Evolutionary conservation across 495 filamentous ascomycete species (phyloP).

Genomic region (Daldinia childiae): DNA sequence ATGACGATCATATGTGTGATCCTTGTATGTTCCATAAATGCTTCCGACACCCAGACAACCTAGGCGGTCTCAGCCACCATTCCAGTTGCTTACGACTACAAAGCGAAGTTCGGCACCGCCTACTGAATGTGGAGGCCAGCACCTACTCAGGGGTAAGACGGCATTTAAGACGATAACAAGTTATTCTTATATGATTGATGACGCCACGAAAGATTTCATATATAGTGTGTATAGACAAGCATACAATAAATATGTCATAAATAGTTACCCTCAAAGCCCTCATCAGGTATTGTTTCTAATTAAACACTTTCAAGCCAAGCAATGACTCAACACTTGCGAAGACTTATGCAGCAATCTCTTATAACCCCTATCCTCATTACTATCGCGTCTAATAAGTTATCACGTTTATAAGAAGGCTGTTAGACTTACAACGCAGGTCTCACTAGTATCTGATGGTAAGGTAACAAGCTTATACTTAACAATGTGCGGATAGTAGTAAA

Average conservation of each 20-base stretch:
- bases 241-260: neutral
- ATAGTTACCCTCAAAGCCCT: too few relatives aligned
- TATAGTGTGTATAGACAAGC: neutral
- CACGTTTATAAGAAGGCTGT: neutral
- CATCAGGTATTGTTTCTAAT: too few relatives aligned
- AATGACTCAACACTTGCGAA: too few relatives aligned
- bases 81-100: neutral
- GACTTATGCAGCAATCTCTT: too few relatives aligned
- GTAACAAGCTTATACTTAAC: neutral
- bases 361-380: too few relatives aligned
- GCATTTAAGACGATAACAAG: neutral
- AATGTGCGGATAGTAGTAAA: too few relatives aligned
- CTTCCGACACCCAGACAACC: too few relatives aligned
- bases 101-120: neutral
- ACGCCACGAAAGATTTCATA: neutral
- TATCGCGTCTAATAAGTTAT: too few relatives aligned
- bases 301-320: too few relatives aligned
- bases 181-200: neutral
- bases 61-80: conserved; percentile 23
- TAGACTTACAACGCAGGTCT: neutral
- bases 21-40: conserved; percentile 6
- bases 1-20: neutral
- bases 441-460: neutral
- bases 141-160: neutral
- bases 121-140: neutral